A percentile compares a stretch with the other conserved stretches of the same genome.
Conservation (phyloP, 2,329 filamentous ascomycete genomes). For the Microascus cirrosus region DNA sequence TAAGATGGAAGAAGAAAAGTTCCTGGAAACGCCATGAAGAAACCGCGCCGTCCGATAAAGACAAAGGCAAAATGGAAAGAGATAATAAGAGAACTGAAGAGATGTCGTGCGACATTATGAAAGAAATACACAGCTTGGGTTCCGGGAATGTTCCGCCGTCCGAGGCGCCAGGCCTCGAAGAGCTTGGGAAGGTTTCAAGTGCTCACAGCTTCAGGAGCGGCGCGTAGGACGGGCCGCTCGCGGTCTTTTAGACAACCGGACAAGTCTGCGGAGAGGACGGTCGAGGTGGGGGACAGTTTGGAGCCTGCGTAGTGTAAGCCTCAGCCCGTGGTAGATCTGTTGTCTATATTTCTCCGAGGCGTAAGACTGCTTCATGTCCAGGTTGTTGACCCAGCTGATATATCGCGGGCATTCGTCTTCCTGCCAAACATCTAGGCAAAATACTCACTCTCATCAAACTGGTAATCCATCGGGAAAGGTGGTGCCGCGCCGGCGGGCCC, state of each 20-base stretch:
- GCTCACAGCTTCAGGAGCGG: background rate
- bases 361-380: background rate
- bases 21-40: too few relatives aligned
- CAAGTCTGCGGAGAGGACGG: background rate
- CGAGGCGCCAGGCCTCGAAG: too few relatives aligned
- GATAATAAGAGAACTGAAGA: too few relatives aligned
- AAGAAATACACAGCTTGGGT: too few relatives aligned
- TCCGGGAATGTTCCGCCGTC: too few relatives aligned
- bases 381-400: too few relatives aligned
- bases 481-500: background rate
- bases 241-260: background rate
- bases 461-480: background rate
- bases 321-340: background rate
- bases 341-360: background rate
- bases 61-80: too few relatives aligned
- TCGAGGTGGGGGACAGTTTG: background rate
- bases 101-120: too few relatives aligned
- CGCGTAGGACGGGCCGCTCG: background rate
- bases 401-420: background rate
- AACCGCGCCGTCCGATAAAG: too few relatives aligned
- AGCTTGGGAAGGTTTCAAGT: background rate
- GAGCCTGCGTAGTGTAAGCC: background rate
- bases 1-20: too few relatives aligned
- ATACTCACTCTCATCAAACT: slow-evolving; percentile 2
- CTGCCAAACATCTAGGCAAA: background rate